These are phyloP conservation scores for Didymella pomorum DNA, from an alignment of 2,329 filamentous ascomycete genomes.

Conservation along the genomic window DNA sequence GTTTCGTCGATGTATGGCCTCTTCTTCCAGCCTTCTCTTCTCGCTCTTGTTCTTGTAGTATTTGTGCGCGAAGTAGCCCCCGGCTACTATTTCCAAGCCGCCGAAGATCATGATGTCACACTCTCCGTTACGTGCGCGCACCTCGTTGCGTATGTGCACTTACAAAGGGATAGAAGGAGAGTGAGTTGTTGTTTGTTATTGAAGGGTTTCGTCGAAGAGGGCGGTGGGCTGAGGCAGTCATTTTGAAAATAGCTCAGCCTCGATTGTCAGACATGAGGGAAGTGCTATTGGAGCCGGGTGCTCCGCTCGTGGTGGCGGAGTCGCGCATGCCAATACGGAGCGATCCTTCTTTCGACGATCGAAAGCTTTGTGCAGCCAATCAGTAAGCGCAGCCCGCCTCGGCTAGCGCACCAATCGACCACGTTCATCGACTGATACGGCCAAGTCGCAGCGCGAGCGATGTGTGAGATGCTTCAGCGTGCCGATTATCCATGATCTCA, in stretches of 20 bases:
- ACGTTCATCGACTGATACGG: background rate
- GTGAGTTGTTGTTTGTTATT: conserved; percentile 2
- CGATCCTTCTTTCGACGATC: too few species aligned
- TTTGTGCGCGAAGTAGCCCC: conserved; percentile 46
- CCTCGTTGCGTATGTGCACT: too few species aligned
- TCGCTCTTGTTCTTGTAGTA: conserved; percentile 48
- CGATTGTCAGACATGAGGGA: conserved; percentile 28
- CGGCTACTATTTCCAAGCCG: conserved; percentile 50
- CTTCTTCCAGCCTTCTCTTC: conserved; percentile 38
- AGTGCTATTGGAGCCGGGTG: conserved; percentile 31
- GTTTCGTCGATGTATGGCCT: conserved; percentile 37
- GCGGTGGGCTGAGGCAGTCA: conserved; percentile 32
- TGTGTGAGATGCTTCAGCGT: background rate
- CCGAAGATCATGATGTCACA: conserved; percentile 49
- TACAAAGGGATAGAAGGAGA: too few species aligned
- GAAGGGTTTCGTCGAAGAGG: conserved; percentile 1
- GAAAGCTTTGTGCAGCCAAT: conserved; percentile 10
- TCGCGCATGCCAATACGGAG: conserved; percentile 14
- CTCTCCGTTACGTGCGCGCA: background rate
- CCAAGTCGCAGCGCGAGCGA: background rate
- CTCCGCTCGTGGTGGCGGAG: conserved; percentile 37
- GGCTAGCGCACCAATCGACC: conserved; percentile 1
- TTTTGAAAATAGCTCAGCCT: conserved; percentile 33
- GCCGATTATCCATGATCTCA: background rate
- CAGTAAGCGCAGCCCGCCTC: background rate